A percentile compares a stretch with the other conserved stretches of the same genome.
These are phyloP conservation scores for Yamadazyma phyllophila DNA, from an alignment of 805 yeast genomes.

Conservation along the genomic window DNA sequence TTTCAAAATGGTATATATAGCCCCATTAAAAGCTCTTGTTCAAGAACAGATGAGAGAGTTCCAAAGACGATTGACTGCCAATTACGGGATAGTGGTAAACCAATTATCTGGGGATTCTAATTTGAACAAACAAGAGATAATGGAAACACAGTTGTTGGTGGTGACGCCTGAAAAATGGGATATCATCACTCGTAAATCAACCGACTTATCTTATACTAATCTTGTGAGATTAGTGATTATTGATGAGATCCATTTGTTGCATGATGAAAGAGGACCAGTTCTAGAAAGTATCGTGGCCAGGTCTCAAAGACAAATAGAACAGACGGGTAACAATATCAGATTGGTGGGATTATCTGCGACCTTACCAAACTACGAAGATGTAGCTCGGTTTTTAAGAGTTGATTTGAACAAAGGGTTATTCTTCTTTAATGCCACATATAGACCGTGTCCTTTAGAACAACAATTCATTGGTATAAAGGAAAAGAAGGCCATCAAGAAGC, in stretches of 20 bases:
- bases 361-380: slow-evolving; percentile 83
- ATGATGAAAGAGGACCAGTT: slow-evolving; percentile 95
- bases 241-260: slow-evolving; percentile 90
- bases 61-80: slow-evolving; percentile 56
- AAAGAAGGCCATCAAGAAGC: slow-evolving; percentile 70
- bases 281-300: slow-evolving; percentile 84
- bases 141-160: slow-evolving; percentile 76
- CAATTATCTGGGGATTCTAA: slow-evolving; percentile 91
- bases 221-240: slow-evolving; percentile 71
- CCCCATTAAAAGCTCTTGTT: slow-evolving; percentile 92
- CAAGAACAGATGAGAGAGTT: slow-evolving; percentile 93
- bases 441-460: slow-evolving; percentile 93
- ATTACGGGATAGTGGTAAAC: slow-evolving; percentile 67
- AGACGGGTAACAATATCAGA: slow-evolving; percentile 52
- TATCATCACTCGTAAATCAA: slow-evolving; percentile 83
- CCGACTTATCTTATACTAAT: slow-evolving; percentile 54
- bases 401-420: slow-evolving; percentile 58
- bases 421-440: slow-evolving; percentile 75
- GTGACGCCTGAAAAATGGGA: slow-evolving; percentile 99
- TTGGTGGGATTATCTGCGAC: slow-evolving; percentile 91
- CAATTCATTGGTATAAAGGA: slow-evolving; percentile 87
- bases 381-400: slow-evolving; percentile 76
- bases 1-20: slow-evolving; percentile 82
- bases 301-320: slow-evolving; percentile 48
- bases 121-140: slow-evolving; percentile 70